phyloP scores from a whole-genome alignment of 1,284 basidiomycete genomes.

The Cryptococcus sp. region DNA sequence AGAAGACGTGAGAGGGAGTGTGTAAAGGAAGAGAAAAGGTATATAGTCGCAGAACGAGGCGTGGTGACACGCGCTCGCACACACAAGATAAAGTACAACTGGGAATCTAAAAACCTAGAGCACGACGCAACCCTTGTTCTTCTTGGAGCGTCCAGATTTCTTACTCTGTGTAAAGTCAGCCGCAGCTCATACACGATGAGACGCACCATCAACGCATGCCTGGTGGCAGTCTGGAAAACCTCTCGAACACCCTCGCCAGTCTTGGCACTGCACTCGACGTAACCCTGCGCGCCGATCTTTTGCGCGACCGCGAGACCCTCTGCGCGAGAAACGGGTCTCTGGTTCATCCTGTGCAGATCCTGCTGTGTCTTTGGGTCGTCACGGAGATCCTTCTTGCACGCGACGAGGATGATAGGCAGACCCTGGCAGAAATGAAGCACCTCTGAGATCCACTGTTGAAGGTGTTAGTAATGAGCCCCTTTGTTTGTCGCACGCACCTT shows the following conservation, averaged over 20 bases:
- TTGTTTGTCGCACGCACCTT: slow-evolving; percentile 63
- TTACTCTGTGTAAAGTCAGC: slow-evolving; percentile 29
- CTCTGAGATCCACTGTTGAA: slow-evolving; percentile 81
- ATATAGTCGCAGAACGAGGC: slow-evolving; percentile 2
- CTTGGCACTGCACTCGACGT: slow-evolving; percentile 89
- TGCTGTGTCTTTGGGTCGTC: slow-evolving; percentile 76
- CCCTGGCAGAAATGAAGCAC: slow-evolving; percentile 89
- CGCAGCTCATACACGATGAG: not conserved
- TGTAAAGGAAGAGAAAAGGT: too few species aligned
- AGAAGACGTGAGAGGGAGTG: too few species aligned
- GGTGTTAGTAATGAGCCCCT: too few species aligned
- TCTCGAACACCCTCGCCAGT: slow-evolving; percentile 86
- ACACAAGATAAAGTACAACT: slow-evolving; percentile 34
- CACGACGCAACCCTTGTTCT: slow-evolving; percentile 56
- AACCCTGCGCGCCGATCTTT: slow-evolving; percentile 85
- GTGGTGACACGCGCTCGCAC: not conserved
- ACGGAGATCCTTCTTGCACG: slow-evolving; percentile 88
- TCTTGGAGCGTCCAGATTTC: slow-evolving; percentile 34
- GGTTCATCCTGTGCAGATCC: slow-evolving; percentile 76
- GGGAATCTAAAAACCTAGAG: slow-evolving; percentile 54
- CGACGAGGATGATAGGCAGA: slow-evolving; percentile 85
- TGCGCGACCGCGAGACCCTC: slow-evolving; percentile 82
- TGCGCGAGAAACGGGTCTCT: slow-evolving; percentile 67
- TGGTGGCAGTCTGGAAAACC: slow-evolving; percentile 87
- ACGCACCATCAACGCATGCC: slow-evolving; percentile 67